Base-by-base conservation (phyloP, 164 flowering plant species). In the Taxillus chinensis region DNA sequence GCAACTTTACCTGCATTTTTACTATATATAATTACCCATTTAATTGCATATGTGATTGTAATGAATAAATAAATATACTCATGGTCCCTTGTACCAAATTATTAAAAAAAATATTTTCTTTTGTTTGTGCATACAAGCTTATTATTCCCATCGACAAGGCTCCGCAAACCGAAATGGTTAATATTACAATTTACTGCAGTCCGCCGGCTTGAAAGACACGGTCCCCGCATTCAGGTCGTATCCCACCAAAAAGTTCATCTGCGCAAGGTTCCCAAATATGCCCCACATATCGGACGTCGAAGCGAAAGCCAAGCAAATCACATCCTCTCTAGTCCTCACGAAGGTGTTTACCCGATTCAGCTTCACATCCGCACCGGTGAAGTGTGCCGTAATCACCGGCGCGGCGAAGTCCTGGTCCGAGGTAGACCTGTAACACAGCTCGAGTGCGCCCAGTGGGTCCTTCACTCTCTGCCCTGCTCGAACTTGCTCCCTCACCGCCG, bases 191-290 rank as follows among this genome's bases (percentile, higher is more conserved):
- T 48, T 50, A 45, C 45, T 15, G 42, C 74, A 71, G 49, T 63
- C 64, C n/a, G 74, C 63, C 1, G 70, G 72, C 67, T 55, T 51
- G 48, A 79, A 79, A 8, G 72, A 67, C 14, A 78, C 68, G 3
- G 57, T 61, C 39, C 27, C 65, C 10, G 43, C 37, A 41, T 45
- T 64, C 27, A 74, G 64, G 52, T 79, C 80, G 50, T 62, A 79
- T 0, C 76, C 74, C 0, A 79, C 66, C 42, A 64, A 27, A 60
- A 59, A 69, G 49, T 79, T 60, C 67, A 53, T 59, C 62, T 79
- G 82, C n/a, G 61, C 54, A 67, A 76, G 7, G 64, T 79, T 79
- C 2, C 82, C 82, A 39, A 13, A 71, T 0, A 79, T 65, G 2
- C 67, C 53, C 11, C 64, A 1, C 3, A 0, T 7, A 8, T 59